Percentiles rank a stretch among this genome's conserved stretches.
Conservation (phyloP, 129 eudicot genomes). For the Tagetes erecta region DNA sequence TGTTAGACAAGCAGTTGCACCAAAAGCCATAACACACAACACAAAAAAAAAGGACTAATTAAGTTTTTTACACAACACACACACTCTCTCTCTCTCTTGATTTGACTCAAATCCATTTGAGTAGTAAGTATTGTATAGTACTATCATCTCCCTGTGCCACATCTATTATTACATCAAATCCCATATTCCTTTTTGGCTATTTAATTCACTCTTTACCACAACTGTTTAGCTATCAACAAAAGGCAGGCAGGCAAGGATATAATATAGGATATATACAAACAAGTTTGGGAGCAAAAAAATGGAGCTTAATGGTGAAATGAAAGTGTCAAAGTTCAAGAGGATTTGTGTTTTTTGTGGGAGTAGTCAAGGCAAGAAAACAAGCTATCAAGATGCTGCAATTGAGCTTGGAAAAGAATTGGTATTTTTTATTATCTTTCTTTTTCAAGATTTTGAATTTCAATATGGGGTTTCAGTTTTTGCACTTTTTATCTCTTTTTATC, state of each 20-base stretch:
- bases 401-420: conserved; percentile 97
- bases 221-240: no score
- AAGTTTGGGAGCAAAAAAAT: conserved; percentile 18
- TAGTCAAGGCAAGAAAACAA: conserved; percentile 89
- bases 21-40: conserved; percentile 20
- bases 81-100: conserved; percentile 26
- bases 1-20: conserved; percentile 27
- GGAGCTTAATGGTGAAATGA: conserved; percentile 67
- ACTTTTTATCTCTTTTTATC: not conserved
- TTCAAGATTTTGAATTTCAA: conserved; percentile 6
- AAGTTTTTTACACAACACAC: conserved; percentile 1
- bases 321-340: conserved; percentile 69
- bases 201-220: no score
- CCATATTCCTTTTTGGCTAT: conserved; percentile 18
- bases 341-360: conserved; percentile 99
- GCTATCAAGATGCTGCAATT: conserved; percentile 97
- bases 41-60: conserved; percentile 29
- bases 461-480: not conserved
- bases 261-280: not conserved
- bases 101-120: conserved; percentile 39
- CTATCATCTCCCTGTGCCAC: not conserved
- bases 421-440: conserved; percentile 8
- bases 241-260: no score
- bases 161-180: conserved; percentile 30
- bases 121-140: not conserved